These are phyloP conservation scores for Coniochaeta ligniaria DNA, from an alignment of 2,329 filamentous ascomycete genomes.

Conservation along the genomic window DNA sequence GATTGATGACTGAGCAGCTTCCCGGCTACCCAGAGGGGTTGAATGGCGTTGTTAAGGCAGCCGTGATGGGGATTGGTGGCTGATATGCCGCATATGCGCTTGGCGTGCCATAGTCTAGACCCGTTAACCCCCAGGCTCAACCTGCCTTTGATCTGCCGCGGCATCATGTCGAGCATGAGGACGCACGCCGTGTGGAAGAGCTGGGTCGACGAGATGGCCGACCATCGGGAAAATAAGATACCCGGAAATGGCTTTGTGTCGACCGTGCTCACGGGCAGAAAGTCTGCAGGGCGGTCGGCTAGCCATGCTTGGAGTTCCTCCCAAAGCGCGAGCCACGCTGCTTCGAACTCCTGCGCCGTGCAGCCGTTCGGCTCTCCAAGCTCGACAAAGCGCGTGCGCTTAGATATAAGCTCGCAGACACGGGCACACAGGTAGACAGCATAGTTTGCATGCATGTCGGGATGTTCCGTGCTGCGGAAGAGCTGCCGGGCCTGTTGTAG, in stretches of 20 bases:
- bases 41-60: constrained; percentile 49
- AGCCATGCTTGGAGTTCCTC: constrained; percentile 41
- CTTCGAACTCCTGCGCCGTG: constrained; percentile 28
- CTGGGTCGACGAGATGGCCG: constrained; percentile 50
- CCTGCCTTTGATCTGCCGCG: no score
- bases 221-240: constrained; percentile 44
- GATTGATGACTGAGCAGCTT: constrained; percentile 42
- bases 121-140: no score
- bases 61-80: constrained; percentile 47
- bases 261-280: constrained; percentile 35
- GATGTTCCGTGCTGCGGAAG: constrained; percentile 23
- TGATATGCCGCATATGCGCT: constrained; percentile 48
- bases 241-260: constrained; percentile 38
- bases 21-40: constrained; percentile 50
- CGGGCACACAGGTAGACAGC: constrained; percentile 49
- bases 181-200: constrained; percentile 50
- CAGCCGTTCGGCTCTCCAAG: constrained; percentile 37
- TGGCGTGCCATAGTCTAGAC: constrained; percentile 50
- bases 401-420: constrained; percentile 41
- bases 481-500: constrained; percentile 26
- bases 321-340: constrained; percentile 41
- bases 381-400: constrained; percentile 39
- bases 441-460: constrained; percentile 53
- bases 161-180: constrained; percentile 38
- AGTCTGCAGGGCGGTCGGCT: constrained; percentile 35